These are phyloP conservation scores for Houttuynia cordata DNA, from an alignment of 164 flowering plant species.

Conservation along the genomic window DNA sequence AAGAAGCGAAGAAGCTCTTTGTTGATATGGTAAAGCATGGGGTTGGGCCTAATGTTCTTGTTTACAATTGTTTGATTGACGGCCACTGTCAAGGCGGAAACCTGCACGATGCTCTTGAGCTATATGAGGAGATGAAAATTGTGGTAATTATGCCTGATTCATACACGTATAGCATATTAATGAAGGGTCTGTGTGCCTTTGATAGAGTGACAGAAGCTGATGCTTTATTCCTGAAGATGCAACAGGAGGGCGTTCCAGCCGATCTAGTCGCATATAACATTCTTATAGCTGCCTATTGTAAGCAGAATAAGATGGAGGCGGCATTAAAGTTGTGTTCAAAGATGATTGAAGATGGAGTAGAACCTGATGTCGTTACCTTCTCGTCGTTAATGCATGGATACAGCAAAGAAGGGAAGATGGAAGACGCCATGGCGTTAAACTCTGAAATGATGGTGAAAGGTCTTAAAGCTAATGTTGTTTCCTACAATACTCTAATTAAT, in stretches of 20 bases:
- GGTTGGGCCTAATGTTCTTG: constrained; percentile 33
- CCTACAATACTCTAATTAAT: constrained; percentile 55
- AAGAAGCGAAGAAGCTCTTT: constrained; percentile 30
- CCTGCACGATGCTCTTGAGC: constrained; percentile 26
- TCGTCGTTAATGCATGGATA: constrained; percentile 53
- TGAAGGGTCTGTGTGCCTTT: constrained; percentile 41
- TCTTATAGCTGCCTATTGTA: constrained; percentile 56
- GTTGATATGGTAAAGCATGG: constrained; percentile 42
- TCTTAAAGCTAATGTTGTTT: constrained; percentile 50
- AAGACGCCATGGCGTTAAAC: constrained; percentile 54
- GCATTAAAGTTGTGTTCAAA: constrained; percentile 47
- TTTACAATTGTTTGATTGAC: constrained; percentile 58
- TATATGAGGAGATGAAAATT: constrained; percentile 37
- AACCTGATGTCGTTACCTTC: constrained; percentile 58
- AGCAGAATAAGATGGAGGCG: constrained; percentile 39
- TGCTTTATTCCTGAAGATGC: constrained; percentile 33
- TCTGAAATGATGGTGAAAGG: constrained; percentile 68
- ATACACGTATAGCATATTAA: constrained; percentile 51
- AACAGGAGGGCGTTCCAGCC: constrained; percentile 22
- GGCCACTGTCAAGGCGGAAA: constrained; percentile 31
- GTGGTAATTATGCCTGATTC: constrained; percentile 33
- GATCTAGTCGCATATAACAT: constrained; percentile 49
- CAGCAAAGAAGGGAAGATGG: constrained; percentile 39
- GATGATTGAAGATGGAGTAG: constrained; percentile 50
- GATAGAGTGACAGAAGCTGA: constrained; percentile 39